A percentile compares a stretch with the other conserved stretches of the same genome.
These are phyloP conservation scores for Penicillium brasilianum DNA, from an alignment of 2,329 filamentous ascomycete genomes.

Conservation along the genomic window DNA sequence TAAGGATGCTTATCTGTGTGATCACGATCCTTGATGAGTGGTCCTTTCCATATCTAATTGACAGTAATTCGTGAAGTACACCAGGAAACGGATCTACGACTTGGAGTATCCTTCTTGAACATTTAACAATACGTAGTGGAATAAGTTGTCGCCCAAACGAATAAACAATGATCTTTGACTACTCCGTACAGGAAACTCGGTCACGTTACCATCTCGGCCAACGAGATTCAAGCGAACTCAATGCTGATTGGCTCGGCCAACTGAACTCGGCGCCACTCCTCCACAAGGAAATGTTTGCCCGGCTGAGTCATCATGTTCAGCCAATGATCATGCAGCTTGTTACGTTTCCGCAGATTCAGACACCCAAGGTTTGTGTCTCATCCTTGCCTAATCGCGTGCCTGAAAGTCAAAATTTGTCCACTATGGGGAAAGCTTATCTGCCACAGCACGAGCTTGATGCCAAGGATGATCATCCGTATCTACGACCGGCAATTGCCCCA, in stretches of 20 bases:
- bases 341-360: conserved; percentile 16
- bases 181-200: too few relatives aligned
- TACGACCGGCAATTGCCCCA: conserved; percentile 20
- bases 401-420: background rate
- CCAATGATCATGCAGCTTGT: conserved; percentile 13
- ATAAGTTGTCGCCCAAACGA: too few relatives aligned
- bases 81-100: background rate
- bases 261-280: background rate
- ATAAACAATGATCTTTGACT: too few relatives aligned
- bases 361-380: conserved; percentile 20
- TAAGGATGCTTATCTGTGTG: background rate
- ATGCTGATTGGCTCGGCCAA: background rate
- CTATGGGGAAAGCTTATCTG: conserved; percentile 23
- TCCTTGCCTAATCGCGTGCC: conserved; percentile 14
- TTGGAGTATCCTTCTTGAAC: background rate
- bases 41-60: too few relatives aligned
- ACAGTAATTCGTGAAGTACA: too few relatives aligned
- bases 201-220: background rate
- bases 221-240: background rate
- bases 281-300: background rate
- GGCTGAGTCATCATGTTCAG: conserved; percentile 1
- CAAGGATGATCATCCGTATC: conserved; percentile 17
- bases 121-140: background rate
- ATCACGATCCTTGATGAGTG: background rate
- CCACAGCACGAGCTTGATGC: conserved; percentile 20